Conservation (phyloP, 768 basidiomycete genomes). For the Cystofilobasidium ferigula region DNA sequence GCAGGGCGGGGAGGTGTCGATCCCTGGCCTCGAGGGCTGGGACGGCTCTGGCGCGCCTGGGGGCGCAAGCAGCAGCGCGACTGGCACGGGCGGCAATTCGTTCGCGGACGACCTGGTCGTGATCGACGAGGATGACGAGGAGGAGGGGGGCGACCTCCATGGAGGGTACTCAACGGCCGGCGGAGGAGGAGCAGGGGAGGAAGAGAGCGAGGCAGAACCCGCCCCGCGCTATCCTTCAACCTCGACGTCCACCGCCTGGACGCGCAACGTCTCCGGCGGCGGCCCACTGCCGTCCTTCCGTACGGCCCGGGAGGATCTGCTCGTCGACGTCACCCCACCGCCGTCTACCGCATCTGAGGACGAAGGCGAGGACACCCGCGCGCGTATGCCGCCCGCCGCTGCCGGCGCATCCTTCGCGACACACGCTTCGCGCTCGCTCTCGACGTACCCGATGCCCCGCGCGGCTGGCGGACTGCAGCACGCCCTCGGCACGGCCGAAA, state of each 20-base stretch:
- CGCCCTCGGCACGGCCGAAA: not conserved
- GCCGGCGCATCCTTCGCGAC: no score
- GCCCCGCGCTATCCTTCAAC: not conserved
- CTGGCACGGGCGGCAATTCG: not conserved
- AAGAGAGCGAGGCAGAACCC: not conserved
- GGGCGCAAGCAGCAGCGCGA: no score
- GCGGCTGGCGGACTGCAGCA: not conserved
- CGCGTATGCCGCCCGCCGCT: not conserved
- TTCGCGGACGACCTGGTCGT: slow-evolving; percentile 15
- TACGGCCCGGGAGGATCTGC: not conserved
- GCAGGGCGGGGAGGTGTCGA: not conserved
- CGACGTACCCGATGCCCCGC: no score
- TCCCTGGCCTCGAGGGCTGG: not conserved
- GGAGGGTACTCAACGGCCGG: no score
- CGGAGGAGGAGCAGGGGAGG: not conserved
- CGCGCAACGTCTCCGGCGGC: not conserved
- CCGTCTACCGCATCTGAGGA: not conserved
- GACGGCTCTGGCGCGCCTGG: not conserved
- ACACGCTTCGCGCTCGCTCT: no score
- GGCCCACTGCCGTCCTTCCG: not conserved
- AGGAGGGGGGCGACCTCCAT: no score
- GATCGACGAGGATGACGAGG: slow-evolving; percentile 9
- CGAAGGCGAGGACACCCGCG: not conserved
- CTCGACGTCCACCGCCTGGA: not conserved
- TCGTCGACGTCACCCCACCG: not conserved